Percentiles rank a stretch among this genome's conserved stretches.
phyloP scores from a whole-genome alignment of 208 protist genomes.

The Entamoeba nuttalli region DNA sequence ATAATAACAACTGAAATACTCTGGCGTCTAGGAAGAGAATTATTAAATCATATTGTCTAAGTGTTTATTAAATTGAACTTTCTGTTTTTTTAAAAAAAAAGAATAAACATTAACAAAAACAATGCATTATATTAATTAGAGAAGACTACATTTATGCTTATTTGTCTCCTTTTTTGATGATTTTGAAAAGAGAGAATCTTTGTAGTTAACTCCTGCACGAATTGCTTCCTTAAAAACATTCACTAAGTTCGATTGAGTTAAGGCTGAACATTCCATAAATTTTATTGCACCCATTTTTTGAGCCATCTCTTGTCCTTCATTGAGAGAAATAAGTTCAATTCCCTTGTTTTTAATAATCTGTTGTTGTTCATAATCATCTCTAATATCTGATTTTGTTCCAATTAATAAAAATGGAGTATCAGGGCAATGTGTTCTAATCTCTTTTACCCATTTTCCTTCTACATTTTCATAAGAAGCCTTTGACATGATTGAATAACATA shows the following conservation, averaged over 20 bases:
- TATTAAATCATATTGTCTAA: too few relatives aligned
- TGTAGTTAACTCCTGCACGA: slow-evolving; percentile 21
- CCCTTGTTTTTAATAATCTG: slow-evolving; percentile 23
- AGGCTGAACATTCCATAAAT: slow-evolving; percentile 70
- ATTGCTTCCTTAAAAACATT: slow-evolving; percentile 61
- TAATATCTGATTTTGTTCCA: slow-evolving; percentile 48
- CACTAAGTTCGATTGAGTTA: slow-evolving; percentile 56
- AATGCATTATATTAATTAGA: too few relatives aligned
- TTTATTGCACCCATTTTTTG: slow-evolving; percentile 51
- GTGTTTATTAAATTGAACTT: too few relatives aligned
- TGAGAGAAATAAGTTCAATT: neutral
- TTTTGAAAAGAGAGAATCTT: neutral
- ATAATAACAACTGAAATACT: too few relatives aligned
- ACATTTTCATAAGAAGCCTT: slow-evolving; percentile 54
- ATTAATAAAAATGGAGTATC: slow-evolving; percentile 41
- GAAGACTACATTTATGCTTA: too few relatives aligned
- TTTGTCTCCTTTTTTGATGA: too few relatives aligned
- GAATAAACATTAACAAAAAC: too few relatives aligned
- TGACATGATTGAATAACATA: slow-evolving; percentile 56
- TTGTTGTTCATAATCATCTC: slow-evolving; percentile 19
- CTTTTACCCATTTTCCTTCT: slow-evolving; percentile 35
- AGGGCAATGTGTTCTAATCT: slow-evolving; percentile 12
- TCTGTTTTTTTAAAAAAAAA: too few relatives aligned
- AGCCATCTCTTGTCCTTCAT: slow-evolving; percentile 40
- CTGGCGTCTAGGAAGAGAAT: too few relatives aligned